Evolutionary conservation across 305 asterid species (phyloP).

Genomic region (Fraxinus velutina): DNA sequence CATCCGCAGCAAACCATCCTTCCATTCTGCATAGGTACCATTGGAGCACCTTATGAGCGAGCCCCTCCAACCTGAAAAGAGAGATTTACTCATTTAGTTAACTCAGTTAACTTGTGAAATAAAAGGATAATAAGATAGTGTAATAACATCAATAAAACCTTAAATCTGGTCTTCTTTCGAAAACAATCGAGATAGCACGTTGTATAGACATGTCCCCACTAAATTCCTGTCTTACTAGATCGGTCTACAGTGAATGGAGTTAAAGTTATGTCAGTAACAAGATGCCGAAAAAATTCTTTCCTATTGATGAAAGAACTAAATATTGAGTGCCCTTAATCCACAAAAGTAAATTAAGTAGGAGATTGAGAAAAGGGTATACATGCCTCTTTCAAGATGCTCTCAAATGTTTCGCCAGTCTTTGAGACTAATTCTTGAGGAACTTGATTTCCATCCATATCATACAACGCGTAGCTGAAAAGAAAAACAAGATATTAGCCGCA

Average conservation of each 20-base stretch:
- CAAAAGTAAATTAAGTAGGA: not conserved
- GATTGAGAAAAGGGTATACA: not conserved
- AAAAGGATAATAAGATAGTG: not conserved
- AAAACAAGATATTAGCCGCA: not conserved
- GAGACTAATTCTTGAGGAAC: conserved; percentile 79
- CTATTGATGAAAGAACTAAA: not conserved
- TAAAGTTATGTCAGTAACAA: conserved; percentile 13
- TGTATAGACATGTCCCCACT: conserved; percentile 72
- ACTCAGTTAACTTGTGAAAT: not conserved
- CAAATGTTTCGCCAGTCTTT: conserved; percentile 70
- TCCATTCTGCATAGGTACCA: conserved; percentile 99
- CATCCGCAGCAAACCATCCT: conserved; percentile 99
- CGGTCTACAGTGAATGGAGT: conserved; percentile 47
- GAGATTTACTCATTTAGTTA: not conserved
- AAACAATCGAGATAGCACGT: conserved; percentile 66
- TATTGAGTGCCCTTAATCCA: not conserved
- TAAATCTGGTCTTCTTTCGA: conserved; percentile 74
- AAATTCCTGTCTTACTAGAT: conserved; percentile 56
- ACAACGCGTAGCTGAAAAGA: conserved; percentile 68
- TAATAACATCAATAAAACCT: conserved; percentile 37
- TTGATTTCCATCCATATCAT: conserved; percentile 77
- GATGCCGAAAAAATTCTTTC: not conserved
- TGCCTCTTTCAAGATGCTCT: conserved; percentile 77
- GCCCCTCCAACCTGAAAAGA: conserved; percentile 71
- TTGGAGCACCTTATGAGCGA: conserved; percentile 75